Evolutionary conservation across 805 yeast species (phyloP), one percentile per base, ranked within the genome.

Genomic region (Ogataea dorogensis): DNA sequence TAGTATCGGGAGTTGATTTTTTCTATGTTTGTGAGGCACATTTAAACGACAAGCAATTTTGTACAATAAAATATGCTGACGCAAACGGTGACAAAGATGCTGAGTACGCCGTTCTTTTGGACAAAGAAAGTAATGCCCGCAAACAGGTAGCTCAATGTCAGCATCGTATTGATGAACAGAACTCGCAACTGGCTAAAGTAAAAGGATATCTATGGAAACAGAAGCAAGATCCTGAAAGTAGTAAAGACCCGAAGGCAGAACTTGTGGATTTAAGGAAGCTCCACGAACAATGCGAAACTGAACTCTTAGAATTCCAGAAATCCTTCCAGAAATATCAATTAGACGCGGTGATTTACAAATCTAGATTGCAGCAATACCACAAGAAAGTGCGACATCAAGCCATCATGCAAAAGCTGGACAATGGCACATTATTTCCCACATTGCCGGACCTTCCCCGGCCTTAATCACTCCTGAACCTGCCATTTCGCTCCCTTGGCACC

Each of bases 21-120:
- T 72, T 77, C 49, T 75, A 74, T 47, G 58, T 70, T 3, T 77
- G 82, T 51, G 57, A 58, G 5, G 34, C 58, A 4, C 82, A 77
- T 53, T 53, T 76, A 30, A 50, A 50, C 17, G 81, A 77, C 49
- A 56, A 50, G 9, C 58, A 63, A 23, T 75, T 72, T 48, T 70
- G 74, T 29, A 48, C 42, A 2, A 58, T 65, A 0, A 35, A 59
- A 2, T 64, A 64, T 28, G 57, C 64, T 2, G 67, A 64, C n/a
- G 38, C 50, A 4, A 14, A 33, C 4, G 41, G 43, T 2, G 43
- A 33, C 4, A 42, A 33, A 46, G 49, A 28, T 12, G 17, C 23
- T 17, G 35, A 36, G 21, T 21, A 30, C 15, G 11, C 7, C 10
- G 17, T 5, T 2, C 20, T 36, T n/a, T 7, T n/a, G 30, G 50